These are phyloP conservation scores for Tolypocladium paradoxum DNA, from an alignment of 2,329 filamentous ascomycete species.

Conservation along the genomic window DNA sequence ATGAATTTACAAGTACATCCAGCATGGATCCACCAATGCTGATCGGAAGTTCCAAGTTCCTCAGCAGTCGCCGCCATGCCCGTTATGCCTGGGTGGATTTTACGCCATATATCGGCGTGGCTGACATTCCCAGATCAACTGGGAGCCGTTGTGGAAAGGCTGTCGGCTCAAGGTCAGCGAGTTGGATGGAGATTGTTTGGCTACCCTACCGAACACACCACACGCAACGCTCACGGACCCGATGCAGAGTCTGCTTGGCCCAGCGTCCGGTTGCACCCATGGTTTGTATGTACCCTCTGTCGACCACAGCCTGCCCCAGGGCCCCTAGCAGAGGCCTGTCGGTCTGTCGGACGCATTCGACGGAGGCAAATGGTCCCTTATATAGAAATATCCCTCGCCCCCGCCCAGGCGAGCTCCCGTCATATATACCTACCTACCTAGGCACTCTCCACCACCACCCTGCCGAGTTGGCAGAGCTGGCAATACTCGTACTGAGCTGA, in stretches of 20 bases:
- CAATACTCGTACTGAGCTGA: constrained; percentile 7
- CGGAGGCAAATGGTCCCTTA: constrained; percentile 5
- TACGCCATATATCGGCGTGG: constrained; percentile 6
- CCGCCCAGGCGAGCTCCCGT: constrained; percentile 5
- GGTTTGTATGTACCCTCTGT: not conserved
- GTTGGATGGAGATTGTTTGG: not conserved
- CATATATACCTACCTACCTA: too few species aligned
- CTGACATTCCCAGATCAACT: not conserved
- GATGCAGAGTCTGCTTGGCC: not conserved
- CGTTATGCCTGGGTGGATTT: constrained; percentile 6
- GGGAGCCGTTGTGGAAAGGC: not conserved
- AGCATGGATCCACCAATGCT: constrained; percentile 6
- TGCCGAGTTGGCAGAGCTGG: constrained; percentile 4
- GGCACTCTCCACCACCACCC: constrained; percentile 5
- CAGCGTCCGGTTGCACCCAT: not conserved
- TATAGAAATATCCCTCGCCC: constrained; percentile 8
- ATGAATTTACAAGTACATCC: too few species aligned
- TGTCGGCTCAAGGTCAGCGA: not conserved
- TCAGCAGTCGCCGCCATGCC: constrained; percentile 8
- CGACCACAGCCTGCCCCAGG: not conserved
- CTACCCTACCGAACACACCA: not conserved
- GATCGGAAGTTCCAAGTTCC: constrained; percentile 10
- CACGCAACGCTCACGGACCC: not conserved
- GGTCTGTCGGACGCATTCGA: constrained; percentile 1
- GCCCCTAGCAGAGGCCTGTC: not conserved